Conservation (phyloP, 179 eudicot species). For the Vitellaria paradoxa region DNA sequence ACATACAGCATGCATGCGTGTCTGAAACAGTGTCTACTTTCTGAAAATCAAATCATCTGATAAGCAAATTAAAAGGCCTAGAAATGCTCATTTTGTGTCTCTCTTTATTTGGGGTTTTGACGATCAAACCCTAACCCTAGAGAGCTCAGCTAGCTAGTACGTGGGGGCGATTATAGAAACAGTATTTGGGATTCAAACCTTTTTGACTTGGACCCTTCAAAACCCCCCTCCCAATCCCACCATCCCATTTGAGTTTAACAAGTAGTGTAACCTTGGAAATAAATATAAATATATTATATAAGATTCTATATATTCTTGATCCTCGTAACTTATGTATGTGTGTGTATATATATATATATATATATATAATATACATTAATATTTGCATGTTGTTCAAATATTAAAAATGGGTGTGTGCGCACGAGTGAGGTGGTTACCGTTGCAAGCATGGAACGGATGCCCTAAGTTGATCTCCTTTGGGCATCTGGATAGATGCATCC, state of each 20-base stretch:
- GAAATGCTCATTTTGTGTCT: not conserved
- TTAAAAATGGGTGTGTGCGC: too few relatives aligned
- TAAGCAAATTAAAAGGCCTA: not conserved
- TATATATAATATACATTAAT: too few relatives aligned
- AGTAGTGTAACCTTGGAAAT: not conserved
- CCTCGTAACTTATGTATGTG: not conserved
- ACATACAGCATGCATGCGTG: not conserved
- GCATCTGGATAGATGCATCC: not conserved
- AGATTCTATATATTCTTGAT: too few relatives aligned
- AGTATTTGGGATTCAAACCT: conserved; percentile 7
- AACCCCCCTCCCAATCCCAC: not conserved
- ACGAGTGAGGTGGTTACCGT: too few relatives aligned
- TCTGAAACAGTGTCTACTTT: not conserved
- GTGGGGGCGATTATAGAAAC: not conserved
- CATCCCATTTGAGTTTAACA: not conserved
- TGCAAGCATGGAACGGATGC: not conserved
- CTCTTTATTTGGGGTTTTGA: not conserved
- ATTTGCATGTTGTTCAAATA: too few relatives aligned
- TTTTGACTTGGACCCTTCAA: conserved; percentile 12
- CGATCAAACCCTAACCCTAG: not conserved
- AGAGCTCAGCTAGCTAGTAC: too few relatives aligned
- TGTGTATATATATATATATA: too few relatives aligned
- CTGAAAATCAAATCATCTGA: conserved; percentile 2
- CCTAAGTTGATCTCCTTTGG: not conserved
- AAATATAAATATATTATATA: too few relatives aligned